A percentile compares a stretch with the other conserved stretches of the same genome.
phyloP scores from a whole-genome alignment of 2,329 filamentous ascomycete genomes.

The Pseudocercospora macadamiae region DNA sequence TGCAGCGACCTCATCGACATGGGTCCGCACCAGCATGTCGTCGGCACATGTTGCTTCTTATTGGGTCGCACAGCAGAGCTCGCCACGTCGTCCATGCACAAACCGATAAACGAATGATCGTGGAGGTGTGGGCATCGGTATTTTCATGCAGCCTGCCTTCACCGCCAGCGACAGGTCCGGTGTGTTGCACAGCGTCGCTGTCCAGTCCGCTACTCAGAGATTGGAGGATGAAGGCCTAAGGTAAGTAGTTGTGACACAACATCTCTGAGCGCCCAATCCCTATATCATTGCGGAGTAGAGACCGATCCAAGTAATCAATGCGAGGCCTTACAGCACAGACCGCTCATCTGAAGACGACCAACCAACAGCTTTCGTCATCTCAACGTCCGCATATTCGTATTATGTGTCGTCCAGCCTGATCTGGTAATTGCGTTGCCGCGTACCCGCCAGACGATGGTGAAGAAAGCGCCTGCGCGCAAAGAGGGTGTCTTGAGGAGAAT shows the following conservation, averaged over 20 bases:
- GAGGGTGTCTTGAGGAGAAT: neutral
- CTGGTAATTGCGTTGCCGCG: neutral
- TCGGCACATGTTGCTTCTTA: neutral
- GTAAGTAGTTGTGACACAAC: conserved; percentile 3
- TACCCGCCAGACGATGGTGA: neutral
- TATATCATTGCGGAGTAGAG: neutral
- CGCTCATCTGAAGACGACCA: neutral
- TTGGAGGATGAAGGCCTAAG: conserved; percentile 5
- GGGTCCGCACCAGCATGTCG: neutral
- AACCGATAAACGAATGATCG: neutral
- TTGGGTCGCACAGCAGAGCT: neutral
- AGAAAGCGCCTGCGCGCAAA: neutral
- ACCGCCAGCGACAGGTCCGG: conserved; percentile 3
- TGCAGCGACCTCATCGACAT: no score
- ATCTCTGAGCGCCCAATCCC: neutral
- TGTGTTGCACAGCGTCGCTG: conserved; percentile 4
- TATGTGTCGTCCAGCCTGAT: neutral
- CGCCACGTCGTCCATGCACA: neutral
- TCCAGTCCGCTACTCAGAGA: conserved; percentile 1
- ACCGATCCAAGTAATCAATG: neutral
- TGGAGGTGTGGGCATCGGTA: neutral
- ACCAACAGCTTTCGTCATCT: neutral
- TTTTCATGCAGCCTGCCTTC: neutral
- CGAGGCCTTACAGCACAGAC: conserved; percentile 8
- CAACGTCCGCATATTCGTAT: neutral